Evolutionary conservation across 1,284 basidiomycete genomes (phyloP).

Genomic region (Calocybe gambosa): DNA sequence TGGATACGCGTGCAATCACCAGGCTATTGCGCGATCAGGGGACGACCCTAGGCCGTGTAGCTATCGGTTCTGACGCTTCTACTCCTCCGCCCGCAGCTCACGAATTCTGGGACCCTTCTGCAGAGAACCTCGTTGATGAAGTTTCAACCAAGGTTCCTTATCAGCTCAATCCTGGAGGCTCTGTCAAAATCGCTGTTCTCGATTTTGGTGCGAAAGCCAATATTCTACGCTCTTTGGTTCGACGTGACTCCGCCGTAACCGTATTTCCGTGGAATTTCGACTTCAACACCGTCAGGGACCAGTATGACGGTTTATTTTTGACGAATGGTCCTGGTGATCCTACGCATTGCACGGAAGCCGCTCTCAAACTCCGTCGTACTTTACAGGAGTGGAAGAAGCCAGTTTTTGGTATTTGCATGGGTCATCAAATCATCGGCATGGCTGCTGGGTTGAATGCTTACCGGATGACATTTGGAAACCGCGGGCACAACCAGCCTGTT

Average conservation of each 20-base stretch:
- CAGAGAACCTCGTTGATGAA: constrained; percentile 90
- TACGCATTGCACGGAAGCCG: constrained; percentile 83
- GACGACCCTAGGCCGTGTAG: constrained; percentile 90
- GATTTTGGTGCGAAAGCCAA: constrained; percentile 99
- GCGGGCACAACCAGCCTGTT: constrained; percentile 99
- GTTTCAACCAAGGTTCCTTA: constrained; percentile 86
- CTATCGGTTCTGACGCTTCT: constrained; percentile 73
- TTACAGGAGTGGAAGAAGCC: constrained; percentile 88
- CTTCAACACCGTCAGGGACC: constrained; percentile 86
- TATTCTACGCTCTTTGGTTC: constrained; percentile 89
- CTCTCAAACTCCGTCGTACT: constrained; percentile 73
- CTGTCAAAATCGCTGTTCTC: constrained; percentile 89
- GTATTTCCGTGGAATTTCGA: constrained; percentile 98
- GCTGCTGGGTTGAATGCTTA: constrained; percentile 96
- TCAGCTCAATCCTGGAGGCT: constrained; percentile 81
- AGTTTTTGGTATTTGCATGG: constrained; percentile 99
- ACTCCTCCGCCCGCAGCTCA: constrained; percentile 51
- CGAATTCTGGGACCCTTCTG: constrained; percentile 90
- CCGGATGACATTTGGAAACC: constrained; percentile 96
- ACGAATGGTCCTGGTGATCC: constrained; percentile 97
- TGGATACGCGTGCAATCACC: constrained; percentile 97
- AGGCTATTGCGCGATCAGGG: constrained; percentile 92
- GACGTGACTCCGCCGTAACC: constrained; percentile 87
- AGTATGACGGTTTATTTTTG: constrained; percentile 94
- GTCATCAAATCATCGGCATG: constrained; percentile 95